Conservation (phyloP, 345 rosid genomes). For the Citrus glauca region DNA sequence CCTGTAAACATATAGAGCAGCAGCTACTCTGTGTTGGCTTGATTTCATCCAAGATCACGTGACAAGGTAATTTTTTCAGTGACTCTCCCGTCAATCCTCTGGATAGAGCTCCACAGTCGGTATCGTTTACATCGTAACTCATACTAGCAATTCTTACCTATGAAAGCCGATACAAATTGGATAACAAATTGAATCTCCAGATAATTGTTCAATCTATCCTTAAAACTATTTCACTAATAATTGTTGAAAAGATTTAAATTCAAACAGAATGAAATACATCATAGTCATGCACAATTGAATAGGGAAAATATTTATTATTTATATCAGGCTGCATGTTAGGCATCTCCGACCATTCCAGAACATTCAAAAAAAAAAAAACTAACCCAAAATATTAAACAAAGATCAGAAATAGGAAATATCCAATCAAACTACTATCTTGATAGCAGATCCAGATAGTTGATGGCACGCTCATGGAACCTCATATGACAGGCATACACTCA, state of each 20-base stretch:
- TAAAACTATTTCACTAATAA: not conserved
- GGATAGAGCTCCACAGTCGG: constrained; percentile 32
- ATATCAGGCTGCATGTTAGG: not conserved
- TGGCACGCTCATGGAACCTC: not conserved
- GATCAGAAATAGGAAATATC: not conserved
- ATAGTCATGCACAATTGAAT: not conserved
- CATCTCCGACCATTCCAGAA: not conserved
- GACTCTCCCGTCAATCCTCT: constrained; percentile 64
- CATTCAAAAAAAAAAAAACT: not conserved
- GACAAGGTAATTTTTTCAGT: constrained; percentile 60
- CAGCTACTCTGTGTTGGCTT: constrained; percentile 38
- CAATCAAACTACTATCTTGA: not conserved
- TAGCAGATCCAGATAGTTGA: not conserved
- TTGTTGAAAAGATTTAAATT: not conserved
- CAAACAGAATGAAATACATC: not conserved
- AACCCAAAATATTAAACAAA: not conserved
- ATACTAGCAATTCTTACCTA: constrained; percentile 48
- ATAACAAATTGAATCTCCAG: not conserved
- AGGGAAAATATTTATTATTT: not conserved
- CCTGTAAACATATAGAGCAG: constrained; percentile 83
- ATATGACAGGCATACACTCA: not conserved
- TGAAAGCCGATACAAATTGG: constrained; percentile 5
- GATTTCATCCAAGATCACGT: constrained; percentile 48
- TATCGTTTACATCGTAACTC: constrained; percentile 41
- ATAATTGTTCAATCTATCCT: not conserved